These are phyloP conservation scores for Cladosporium sp. DNA, from an alignment of 2,329 filamentous ascomycete genomes.

Conservation along the genomic window DNA sequence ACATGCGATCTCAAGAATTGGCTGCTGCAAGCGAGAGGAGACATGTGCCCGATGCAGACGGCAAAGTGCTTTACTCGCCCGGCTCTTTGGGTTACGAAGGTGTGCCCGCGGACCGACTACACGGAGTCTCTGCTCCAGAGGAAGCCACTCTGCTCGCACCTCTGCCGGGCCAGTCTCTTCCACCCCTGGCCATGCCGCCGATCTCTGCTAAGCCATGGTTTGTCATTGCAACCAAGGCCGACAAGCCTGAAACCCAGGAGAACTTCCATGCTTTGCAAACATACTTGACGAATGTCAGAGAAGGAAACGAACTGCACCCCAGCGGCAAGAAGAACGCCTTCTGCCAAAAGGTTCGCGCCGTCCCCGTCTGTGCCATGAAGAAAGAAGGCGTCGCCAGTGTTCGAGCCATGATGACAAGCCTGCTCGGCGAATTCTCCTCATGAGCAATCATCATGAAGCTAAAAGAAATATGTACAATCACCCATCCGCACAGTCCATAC, in stretches of 20 bases:
- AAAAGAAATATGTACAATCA: background rate
- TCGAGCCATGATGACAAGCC: slow-evolving; percentile 68
- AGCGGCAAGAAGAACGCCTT: slow-evolving; percentile 66
- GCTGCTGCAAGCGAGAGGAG: slow-evolving; percentile 61
- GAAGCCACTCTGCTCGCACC: slow-evolving; percentile 30
- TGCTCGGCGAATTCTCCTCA: slow-evolving; percentile 51
- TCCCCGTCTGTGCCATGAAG: slow-evolving; percentile 87
- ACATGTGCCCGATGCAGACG: slow-evolving; percentile 49
- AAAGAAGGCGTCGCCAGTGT: slow-evolving; percentile 79
- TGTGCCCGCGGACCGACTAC: background rate
- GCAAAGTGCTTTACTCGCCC: slow-evolving; percentile 46
- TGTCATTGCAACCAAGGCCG: slow-evolving; percentile 90
- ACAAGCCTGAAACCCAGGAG: slow-evolving; percentile 73
- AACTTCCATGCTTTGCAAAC: slow-evolving; percentile 70
- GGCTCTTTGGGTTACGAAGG: slow-evolving; percentile 35
- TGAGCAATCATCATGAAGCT: background rate
- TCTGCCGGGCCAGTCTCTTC: slow-evolving; percentile 37
- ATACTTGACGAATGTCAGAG: slow-evolving; percentile 69
- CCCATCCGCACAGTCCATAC: background rate
- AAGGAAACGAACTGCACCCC: slow-evolving; percentile 67
- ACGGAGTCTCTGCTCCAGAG: slow-evolving; percentile 22
- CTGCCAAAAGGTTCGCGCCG: slow-evolving; percentile 58
- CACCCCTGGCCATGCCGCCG: slow-evolving; percentile 57
- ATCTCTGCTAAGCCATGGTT: slow-evolving; percentile 97
- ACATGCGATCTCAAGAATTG: slow-evolving; percentile 71